phyloP scores from a whole-genome alignment of 2,329 filamentous ascomycete genomes.

The Epichloe bromicola region DNA sequence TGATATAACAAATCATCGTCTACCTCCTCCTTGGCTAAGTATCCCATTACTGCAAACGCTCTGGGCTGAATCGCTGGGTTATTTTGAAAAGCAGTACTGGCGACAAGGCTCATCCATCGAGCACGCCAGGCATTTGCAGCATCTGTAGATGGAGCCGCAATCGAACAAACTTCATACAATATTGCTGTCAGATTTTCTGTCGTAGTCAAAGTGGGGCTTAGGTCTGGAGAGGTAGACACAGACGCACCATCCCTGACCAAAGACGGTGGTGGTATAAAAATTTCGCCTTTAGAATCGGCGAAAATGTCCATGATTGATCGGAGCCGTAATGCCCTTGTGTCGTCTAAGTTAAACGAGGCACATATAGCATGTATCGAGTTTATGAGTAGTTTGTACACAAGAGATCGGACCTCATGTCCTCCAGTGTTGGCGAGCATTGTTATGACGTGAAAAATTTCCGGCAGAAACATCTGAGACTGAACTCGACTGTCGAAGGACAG shows the following conservation, averaged over 20 bases:
- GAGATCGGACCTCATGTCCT: slow-evolving; percentile 38
- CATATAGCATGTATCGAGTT: slow-evolving; percentile 57
- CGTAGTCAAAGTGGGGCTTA: slow-evolving; percentile 35
- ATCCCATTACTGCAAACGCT: slow-evolving; percentile 60
- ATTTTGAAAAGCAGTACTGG: slow-evolving; percentile 60
- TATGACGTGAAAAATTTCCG: slow-evolving; percentile 57
- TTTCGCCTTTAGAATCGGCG: slow-evolving; percentile 45
- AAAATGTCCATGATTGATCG: slow-evolving; percentile 43
- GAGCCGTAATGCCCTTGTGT: slow-evolving; percentile 42
- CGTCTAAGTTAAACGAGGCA: slow-evolving; percentile 51
- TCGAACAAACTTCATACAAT: slow-evolving; percentile 49
- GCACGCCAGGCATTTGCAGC: slow-evolving; percentile 57
- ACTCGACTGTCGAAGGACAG: slow-evolving; percentile 55
- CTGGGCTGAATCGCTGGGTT: slow-evolving; percentile 58
- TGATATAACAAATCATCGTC: slow-evolving; percentile 61
- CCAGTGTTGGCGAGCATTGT: slow-evolving; percentile 60
- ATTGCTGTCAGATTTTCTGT: slow-evolving; percentile 50
- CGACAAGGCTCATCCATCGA: slow-evolving; percentile 61
- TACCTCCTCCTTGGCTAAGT: slow-evolving; percentile 56
- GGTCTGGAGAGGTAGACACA: slow-evolving; percentile 40
- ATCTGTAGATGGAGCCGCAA: slow-evolving; percentile 51
- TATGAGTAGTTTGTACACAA: slow-evolving; percentile 50
- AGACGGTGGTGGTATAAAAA: slow-evolving; percentile 36
- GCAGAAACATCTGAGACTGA: slow-evolving; percentile 54
- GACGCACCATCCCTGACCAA: slow-evolving; percentile 40